Base-by-base conservation (phyloP, 164 flowering plant genomes). In the Magnolia officinalis region DNA sequence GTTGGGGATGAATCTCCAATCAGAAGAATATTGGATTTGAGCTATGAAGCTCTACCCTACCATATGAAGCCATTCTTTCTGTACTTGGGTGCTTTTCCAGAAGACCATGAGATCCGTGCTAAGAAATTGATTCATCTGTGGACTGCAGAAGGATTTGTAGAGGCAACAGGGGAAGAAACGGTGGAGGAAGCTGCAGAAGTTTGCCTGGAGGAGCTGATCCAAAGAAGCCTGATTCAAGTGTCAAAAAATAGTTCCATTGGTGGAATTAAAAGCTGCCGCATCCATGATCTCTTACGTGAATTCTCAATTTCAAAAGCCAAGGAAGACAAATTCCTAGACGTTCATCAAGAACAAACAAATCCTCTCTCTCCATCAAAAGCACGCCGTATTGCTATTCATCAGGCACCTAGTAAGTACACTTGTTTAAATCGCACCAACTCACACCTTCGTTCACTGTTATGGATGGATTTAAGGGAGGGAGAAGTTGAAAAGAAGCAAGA, bases 11-110 rank as follows among this genome's bases (percentile, higher is more conserved):
- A 65, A 72, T 20, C 24, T 4, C 8, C 21, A 50, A 23, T 71
- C 0, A 8, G 13, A 13, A 9, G 14, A 8, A 70, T 72, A 52
- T 55, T 75, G 20, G 58, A 75, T 75, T 64, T 79, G 50, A 75
- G 81, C 20, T 67, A 67, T 5, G 24, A 13, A 6, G 71, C 31
- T 67, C 16, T 67, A 19, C 71, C 71, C 0, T 67, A 26, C 19
- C 13, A 16, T 31, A 1, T 67, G n/a, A 67, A 67, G 13, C 14
- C 45, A 19, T 67, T 50, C 50, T 67, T 67, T 16, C 20, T 67
- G n/a, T 16, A 29, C 4, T 18, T 26, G 1, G 45, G 19, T 67
- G 16, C 20, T 11, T 67, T 26, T 13, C 71, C 71, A 1, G 71
- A 67, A 31, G 71, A 67, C 7, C 14, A 1, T 31, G 14, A 7